Evolutionary conservation across 495 filamentous ascomycete species (phyloP), one percentile per base, ranked within the genome.

Genomic region (Margaritispora aquatica): DNA sequence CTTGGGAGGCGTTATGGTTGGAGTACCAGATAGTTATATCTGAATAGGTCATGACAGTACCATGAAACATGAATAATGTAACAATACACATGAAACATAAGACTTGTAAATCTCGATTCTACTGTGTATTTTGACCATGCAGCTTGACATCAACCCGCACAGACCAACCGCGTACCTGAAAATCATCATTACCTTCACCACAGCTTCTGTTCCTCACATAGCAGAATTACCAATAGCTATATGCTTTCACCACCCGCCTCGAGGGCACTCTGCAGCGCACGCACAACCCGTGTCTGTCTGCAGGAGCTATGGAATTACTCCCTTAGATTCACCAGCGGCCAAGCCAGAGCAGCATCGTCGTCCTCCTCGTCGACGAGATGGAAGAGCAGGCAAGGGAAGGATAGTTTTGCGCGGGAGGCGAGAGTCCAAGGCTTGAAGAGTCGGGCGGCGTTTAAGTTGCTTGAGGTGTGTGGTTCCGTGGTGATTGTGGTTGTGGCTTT

Each of bases 391-490:
- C 90, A 96, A 61, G 71, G 71, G 20, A 80, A 71, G 48, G 94
- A 98, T 73, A 69, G 62, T 34, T 93, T 83, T 71, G 81, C 83
- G 0, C 83, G 80, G 57, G 75, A 84, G 53, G 92, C 94, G 10
- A 84, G 81, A 63, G 82, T 91, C 2, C 80, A 87, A 60, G 86
- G 84, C 0, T 73, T 96, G 31, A 96, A 92, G 72, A 92, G 88
- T 61, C 85, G 94, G 63, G 95, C 94, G 57, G 94, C 89, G 8
- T 96, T 92, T 70, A 98, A 98, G 71, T 79, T 98, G 26, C 69
- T 96, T 26, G 87, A 93, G 76, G 88, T 89, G 38, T 26, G 26
- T 65, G 27, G 38, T n/a, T 44, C 38, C 19, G 17, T n/a, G 38
- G 7, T 44, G 11, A 8, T 8, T 3, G 17, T 8, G 19, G 38